Evolutionary conservation across 2,329 filamentous ascomycete genomes (phyloP), one percentile per base, ranked within the genome.

Genomic region (Daldinia eschscholtzii): DNA sequence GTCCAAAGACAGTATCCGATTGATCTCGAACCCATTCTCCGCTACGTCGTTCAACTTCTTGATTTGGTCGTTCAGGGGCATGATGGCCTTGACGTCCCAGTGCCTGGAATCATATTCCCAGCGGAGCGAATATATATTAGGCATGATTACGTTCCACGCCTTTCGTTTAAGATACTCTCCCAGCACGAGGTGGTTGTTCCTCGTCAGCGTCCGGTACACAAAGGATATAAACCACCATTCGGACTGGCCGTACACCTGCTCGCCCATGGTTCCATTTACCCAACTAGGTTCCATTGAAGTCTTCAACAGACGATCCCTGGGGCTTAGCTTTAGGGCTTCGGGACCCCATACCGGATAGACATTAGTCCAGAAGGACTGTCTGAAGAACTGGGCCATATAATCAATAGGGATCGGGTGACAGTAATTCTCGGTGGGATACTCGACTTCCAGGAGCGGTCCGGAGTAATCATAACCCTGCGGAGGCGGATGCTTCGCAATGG

Each of bases 351-450:
- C 33, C 4, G 6, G n/a, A 33, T 72, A 69, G 1, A 74, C 71
- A 3, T 39, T 33, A 3, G 69, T 55, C 77, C 76, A 79, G 50
- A 76, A 79, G 1, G 48, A 18, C 59, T 76, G 57, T 2, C 30
- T 68, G 62, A 79, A 79, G n/a, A 76, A 69, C 56, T 69, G 72
- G 33, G 57, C 68, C 9, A 74, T 52, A 39, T 62, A 70, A 0
- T 72, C 67, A 5, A 77, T 30, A 10, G 72, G 61, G 0, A 77
- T 0, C n/a, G 72, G 71, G 1, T 28, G 37, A 0, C 13, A 2
- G 28, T 72, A 75, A 9, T 71, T 44, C 13, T 68, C 64, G 4
- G 68, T 44, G 1, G 61, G 44, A 7, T 10, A 39, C 4, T 2
- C 5, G 26, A 13, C 28, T n/a, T 15, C 15, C 7, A 0, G 2